Base-by-base conservation (phyloP, 2,329 filamentous ascomycete genomes). In the Teratosphaeria viscida region DNA sequence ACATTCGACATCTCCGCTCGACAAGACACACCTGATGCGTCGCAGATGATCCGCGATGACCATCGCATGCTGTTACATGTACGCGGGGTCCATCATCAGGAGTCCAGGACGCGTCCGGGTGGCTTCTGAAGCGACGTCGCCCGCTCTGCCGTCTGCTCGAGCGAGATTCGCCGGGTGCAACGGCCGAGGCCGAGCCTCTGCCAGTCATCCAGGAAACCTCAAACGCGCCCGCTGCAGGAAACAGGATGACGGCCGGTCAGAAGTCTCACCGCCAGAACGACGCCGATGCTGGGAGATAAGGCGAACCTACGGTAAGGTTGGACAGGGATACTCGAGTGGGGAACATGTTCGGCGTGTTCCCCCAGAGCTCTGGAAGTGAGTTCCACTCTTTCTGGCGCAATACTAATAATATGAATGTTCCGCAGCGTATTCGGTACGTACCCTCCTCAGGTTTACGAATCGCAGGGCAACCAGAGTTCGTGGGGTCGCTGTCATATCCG, bases 191-290 rank as follows among this genome's bases (percentile, higher is more conserved):
- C 43, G 43, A 49, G 37, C 43, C 26, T 49, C 43, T 49, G 43
- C 19, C 43, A 49, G 43, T n/a, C 43, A 26, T 11, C 16, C 16
- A 16, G 37, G 3, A 16, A 12, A 39, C 16, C 43, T 49, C 43
- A 49, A 6, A 49, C 43, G 43, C 43, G n/a, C 16, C 6, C 19
- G 43, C 43, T 49, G 8, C 43, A 23, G 43, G n/a, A 49, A 49
- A 49, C 43, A 49, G 43, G 43, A 49, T 23, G 43, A 23, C 43
- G 43, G 19, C 23, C 19, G 19, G 19, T 49, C 19, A 39, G 57
- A 56, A 62, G 62, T 57, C 56, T 65, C 63, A 65, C 63, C 63
- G 63, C 63, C 52, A 60, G 56, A 62, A 62, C 34, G 14, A 53
- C 19, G 47, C 52, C n/a, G 54, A 26, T 47, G 19, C 16, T 43